These are phyloP conservation scores for Fusarium sublunatum DNA, from an alignment of 2,329 filamentous ascomycete genomes.

Conservation along the genomic window DNA sequence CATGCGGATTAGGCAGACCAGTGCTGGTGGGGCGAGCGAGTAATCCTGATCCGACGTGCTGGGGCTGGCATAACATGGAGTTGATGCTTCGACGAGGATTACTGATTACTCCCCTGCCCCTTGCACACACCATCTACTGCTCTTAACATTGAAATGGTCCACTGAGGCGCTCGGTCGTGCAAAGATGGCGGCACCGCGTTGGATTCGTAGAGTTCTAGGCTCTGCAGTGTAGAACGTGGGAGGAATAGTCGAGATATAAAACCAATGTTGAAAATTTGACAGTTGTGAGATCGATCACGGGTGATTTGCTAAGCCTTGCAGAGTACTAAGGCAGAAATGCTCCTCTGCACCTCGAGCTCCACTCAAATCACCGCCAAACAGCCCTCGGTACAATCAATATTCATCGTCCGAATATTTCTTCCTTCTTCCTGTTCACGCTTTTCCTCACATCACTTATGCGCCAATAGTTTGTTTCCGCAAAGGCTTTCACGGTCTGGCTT, in stretches of 20 bases:
- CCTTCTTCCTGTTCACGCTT: background rate
- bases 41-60: too few relatives aligned
- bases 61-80: too few relatives aligned
- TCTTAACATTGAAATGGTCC: too few relatives aligned
- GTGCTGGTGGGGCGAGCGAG: background rate
- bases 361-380: background rate
- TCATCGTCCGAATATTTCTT: background rate
- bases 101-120: too few relatives aligned
- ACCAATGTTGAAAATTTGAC: background rate
- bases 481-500: background rate
- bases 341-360: too few relatives aligned
- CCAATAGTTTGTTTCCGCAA: background rate
- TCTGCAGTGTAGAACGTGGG: background rate
- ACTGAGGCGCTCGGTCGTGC: background rate
- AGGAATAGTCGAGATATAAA: background rate
- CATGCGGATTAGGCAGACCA: background rate
- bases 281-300: background rate
- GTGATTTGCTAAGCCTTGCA: background rate
- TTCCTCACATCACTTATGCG: background rate
- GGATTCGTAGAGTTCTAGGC: background rate
- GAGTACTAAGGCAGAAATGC: background rate
- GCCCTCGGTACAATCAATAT: background rate
- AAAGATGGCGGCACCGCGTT: background rate
- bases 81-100: too few relatives aligned
- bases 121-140: too few relatives aligned